These are phyloP conservation scores for Nannochloris sp. DNA, from an alignment of 139 green algal species.

Conservation along the genomic window DNA sequence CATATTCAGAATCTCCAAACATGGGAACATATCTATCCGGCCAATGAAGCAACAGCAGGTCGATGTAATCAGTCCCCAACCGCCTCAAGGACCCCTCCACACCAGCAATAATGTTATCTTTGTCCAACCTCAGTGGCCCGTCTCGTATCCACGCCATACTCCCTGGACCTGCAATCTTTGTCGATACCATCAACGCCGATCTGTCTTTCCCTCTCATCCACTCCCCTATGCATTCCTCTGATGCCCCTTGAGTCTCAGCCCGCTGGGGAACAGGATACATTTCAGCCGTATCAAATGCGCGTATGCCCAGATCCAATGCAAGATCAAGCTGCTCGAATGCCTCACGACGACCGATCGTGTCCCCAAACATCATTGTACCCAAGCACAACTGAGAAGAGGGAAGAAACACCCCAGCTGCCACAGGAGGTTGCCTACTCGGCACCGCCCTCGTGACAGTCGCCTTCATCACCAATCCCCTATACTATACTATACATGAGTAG, in stretches of 20 bases:
- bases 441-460: no score
- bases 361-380: slow-evolving; percentile 85
- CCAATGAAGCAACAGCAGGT: slow-evolving; percentile 89
- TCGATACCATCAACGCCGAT: slow-evolving; percentile 47
- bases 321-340: slow-evolving; percentile 39
- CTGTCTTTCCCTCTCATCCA: slow-evolving; percentile 25
- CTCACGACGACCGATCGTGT: slow-evolving; percentile 30
- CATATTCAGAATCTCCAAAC: slow-evolving; percentile 85
- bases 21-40: slow-evolving; percentile 94
- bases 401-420: background rate
- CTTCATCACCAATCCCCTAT: no score
- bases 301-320: slow-evolving; percentile 59
- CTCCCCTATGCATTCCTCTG: slow-evolving; percentile 45
- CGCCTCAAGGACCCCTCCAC: slow-evolving; percentile 64
- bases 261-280: slow-evolving; percentile 81
- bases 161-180: slow-evolving; percentile 72
- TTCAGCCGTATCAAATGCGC: slow-evolving; percentile 80
- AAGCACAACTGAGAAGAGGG: slow-evolving; percentile 39
- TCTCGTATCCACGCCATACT: slow-evolving; percentile 76
- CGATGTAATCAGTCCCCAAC: slow-evolving; percentile 80
- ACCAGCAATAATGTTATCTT: slow-evolving; percentile 50
- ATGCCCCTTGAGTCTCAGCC: slow-evolving; percentile 46
- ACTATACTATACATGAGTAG: no score
- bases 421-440: no score
- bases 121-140: slow-evolving; percentile 45